A percentile compares a stretch with the other conserved stretches of the same genome.
These are phyloP conservation scores for Saturnispora gosingensis DNA, from an alignment of 805 yeast genomes.

Conservation along the genomic window DNA sequence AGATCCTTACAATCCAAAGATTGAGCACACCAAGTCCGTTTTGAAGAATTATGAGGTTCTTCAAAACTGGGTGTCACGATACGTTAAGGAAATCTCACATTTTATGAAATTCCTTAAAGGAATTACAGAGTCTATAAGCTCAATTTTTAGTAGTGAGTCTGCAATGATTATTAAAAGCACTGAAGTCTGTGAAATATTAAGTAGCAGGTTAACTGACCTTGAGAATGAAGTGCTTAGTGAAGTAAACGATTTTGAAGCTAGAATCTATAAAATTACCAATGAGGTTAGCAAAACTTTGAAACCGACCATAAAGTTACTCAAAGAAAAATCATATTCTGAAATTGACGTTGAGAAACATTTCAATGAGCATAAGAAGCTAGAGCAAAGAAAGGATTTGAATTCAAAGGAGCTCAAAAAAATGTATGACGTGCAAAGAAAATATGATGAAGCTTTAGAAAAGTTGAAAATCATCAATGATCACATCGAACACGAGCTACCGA, in stretches of 20 bases:
- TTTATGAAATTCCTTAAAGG: constrained; percentile 3
- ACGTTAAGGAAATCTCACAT: not conserved
- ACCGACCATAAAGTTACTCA: constrained; percentile 18
- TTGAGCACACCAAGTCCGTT: constrained; percentile 9
- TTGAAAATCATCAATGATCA: constrained; percentile 31
- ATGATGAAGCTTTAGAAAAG: constrained; percentile 26
- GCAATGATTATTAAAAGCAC: not conserved
- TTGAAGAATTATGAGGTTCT: constrained; percentile 8
- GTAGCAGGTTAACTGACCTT: not conserved
- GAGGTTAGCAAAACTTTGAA: constrained; percentile 10
- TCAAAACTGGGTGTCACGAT: constrained; percentile 11
- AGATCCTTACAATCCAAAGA: not conserved
- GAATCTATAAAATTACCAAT: not conserved
- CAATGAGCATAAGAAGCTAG: constrained; percentile 14
- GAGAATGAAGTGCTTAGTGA: not conserved
- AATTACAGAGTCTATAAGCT: not conserved
- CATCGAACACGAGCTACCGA: constrained; percentile 40
- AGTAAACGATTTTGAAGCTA: not conserved
- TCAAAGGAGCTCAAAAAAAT: constrained; percentile 31
- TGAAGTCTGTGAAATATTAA: not conserved
- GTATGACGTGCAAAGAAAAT: constrained; percentile 24
- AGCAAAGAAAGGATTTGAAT: constrained; percentile 24
- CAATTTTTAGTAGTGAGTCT: not conserved
- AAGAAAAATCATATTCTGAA: constrained; percentile 18
- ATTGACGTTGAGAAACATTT: constrained; percentile 18